These are phyloP conservation scores for Penicillium egyptiacum DNA, from an alignment of 495 filamentous ascomycete species.

Conservation along the genomic window DNA sequence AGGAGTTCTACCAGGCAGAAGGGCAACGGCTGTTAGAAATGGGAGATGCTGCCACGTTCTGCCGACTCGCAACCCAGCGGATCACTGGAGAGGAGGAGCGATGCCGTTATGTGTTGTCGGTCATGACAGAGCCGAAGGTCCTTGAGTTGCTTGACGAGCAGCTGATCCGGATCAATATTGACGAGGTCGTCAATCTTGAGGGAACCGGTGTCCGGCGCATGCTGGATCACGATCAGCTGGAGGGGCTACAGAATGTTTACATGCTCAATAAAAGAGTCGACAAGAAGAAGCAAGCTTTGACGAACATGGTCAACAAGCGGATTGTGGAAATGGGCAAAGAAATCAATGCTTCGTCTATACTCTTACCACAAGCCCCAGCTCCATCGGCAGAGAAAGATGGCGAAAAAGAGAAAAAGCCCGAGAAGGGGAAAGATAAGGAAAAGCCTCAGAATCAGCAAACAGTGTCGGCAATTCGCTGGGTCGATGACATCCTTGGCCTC, in stretches of 20 bases:
- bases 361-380: slow-evolving; percentile 20
- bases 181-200: slow-evolving; percentile 81
- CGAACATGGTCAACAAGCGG: slow-evolving; percentile 65
- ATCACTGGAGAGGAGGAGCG: slow-evolving; percentile 78
- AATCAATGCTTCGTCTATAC: slow-evolving; percentile 67
- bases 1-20: slow-evolving; percentile 73
- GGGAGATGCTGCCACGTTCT: slow-evolving; percentile 79
- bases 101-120: slow-evolving; percentile 73
- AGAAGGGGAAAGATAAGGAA: slow-evolving; percentile 49
- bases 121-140: slow-evolving; percentile 70
- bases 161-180: slow-evolving; percentile 71
- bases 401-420: slow-evolving; percentile 39
- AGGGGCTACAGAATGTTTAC: slow-evolving; percentile 76
- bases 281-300: slow-evolving; percentile 67
- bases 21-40: slow-evolving; percentile 70
- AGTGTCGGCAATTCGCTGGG: slow-evolving; percentile 87
- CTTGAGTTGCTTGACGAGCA: slow-evolving; percentile 74
- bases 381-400: slow-evolving; percentile 33
- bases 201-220: slow-evolving; percentile 81
- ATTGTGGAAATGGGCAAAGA: slow-evolving; percentile 77
- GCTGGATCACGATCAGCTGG: slow-evolving; percentile 83
- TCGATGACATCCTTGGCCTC: slow-evolving; percentile 80
- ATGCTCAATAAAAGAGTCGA: slow-evolving; percentile 77
- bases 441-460: slow-evolving; percentile 65
- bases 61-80: slow-evolving; percentile 70